phyloP scores from a whole-genome alignment of 345 rosid genomes.

The Hibiscus tridactylites region DNA sequence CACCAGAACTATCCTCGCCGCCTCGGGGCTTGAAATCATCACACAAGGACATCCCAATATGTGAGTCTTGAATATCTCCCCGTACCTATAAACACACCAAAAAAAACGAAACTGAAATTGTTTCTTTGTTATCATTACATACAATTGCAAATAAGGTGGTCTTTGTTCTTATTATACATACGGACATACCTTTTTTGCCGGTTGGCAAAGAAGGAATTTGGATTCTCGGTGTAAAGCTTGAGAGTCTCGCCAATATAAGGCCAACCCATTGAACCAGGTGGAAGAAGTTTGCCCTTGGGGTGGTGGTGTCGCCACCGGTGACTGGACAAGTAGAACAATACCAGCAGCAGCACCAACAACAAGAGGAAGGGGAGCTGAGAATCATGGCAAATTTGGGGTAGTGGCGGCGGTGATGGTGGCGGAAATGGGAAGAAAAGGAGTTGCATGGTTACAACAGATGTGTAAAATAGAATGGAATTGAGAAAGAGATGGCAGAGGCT shows the following conservation, averaged over 20 bases:
- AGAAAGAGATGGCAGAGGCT: background rate
- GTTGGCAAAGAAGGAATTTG: constrained; percentile 70
- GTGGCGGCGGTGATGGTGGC: background rate
- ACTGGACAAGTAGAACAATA: background rate
- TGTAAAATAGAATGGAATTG: background rate
- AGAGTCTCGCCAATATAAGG: constrained; percentile 93
- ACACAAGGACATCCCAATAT: constrained; percentile 95
- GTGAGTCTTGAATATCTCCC: constrained; percentile 82
- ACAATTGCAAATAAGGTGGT: background rate
- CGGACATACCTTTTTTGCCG: constrained; percentile 53
- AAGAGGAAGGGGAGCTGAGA: constrained; percentile 5
- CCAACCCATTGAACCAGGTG: constrained; percentile 98
- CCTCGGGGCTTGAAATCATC: constrained; percentile 93
- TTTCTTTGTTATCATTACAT: background rate
- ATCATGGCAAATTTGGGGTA: constrained; percentile 6
- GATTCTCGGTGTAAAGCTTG: constrained; percentile 74
- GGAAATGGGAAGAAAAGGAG: constrained; percentile 5
- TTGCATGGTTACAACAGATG: constrained; percentile 25
- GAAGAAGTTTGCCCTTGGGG: constrained; percentile 34
- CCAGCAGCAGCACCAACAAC: constrained; percentile 12
- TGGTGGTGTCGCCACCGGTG: constrained; percentile 34
- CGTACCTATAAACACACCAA: constrained; percentile 37
- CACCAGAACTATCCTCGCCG: constrained; percentile 66
- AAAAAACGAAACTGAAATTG: background rate
- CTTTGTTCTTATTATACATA: background rate